Base-by-base conservation (phyloP, 2,329 filamentous ascomycete genomes). In the Fusarium protoensiforme region DNA sequence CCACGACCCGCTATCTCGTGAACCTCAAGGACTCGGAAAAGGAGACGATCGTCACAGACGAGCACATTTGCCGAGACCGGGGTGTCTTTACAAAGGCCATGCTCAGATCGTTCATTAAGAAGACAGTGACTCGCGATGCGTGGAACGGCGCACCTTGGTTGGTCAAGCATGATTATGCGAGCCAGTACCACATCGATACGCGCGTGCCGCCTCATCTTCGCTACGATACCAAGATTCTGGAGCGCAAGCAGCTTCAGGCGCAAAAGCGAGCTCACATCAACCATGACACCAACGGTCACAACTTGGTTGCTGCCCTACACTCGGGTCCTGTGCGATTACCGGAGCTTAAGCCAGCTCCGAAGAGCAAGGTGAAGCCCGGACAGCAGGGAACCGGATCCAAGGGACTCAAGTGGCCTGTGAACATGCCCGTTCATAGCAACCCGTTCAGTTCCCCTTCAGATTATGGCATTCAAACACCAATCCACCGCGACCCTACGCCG, bases 91-190 rank as follows among this genome's bases (percentile, higher is more conserved):
- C 96, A 31, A 98, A 99, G 83, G 92, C 95, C 57, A 95, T 98
- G 81, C 87, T 99, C 43, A 92, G 96, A 36, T 94, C 95, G 7
- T 99, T 98, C 75, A 94, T 99, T 73, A 98, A 98, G 81, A 95
- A 97, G 82, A 96, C 95, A 0, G 93, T 98, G n/a, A 93, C 92
- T 2, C 88, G 96, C 69, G 96, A 98, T 79, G 90, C 94, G 5
- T 98, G 95, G 94, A 96, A 92, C 69, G 96, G 96, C n/a, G 96
- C 96, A 0, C 96, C 96, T 0, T 99, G 96, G 96, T 85, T 97
- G 64, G 96, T 98, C 20, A 98, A 97, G 83, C 89, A 93, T 38
- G 92, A 94, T 62, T 91, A 97, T 67, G 96, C 96, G 1, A 90
- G 91, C 53, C 89, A 92, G 71, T 98, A 96, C 81, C 92, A 94